phyloP scores from a whole-genome alignment of 2,329 filamentous ascomycete genomes.

The Zymoseptoria passerinii region DNA sequence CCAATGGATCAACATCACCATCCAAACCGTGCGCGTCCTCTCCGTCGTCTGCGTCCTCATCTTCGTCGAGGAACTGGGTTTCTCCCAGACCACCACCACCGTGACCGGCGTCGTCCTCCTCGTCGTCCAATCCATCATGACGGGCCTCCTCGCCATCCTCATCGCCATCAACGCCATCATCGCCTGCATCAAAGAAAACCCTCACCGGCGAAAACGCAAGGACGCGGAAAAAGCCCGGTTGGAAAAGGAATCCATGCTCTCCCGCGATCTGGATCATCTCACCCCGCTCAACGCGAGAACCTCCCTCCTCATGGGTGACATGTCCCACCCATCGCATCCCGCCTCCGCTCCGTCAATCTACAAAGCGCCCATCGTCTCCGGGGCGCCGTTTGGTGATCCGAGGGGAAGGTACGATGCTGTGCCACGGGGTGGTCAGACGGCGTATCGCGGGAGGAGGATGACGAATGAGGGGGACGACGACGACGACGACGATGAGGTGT shows the following conservation, averaged over 20 bases:
- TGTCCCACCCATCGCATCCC: conserved; percentile 13
- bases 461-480: no score
- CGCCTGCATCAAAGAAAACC: conserved; percentile 75
- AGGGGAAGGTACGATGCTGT: conserved; percentile 29
- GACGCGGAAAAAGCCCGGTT: conserved; percentile 75
- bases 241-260: conserved; percentile 28
- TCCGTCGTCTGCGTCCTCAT: conserved; percentile 84
- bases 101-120: conserved; percentile 89
- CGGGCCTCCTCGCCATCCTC: conserved; percentile 72
- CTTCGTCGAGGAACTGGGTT: conserved; percentile 87
- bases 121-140: conserved; percentile 78
- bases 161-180: conserved; percentile 85
- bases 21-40: conserved; percentile 79
- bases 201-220: conserved; percentile 80
- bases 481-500: conserved; percentile 18
- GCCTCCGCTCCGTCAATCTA: conserved; percentile 28
- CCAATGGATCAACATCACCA: conserved; percentile 88
- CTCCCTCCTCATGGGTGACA: conserved; percentile 67
- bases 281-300: conserved; percentile 83
- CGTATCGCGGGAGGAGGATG: not conserved
- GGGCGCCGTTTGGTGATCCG: conserved; percentile 21
- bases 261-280: conserved; percentile 67
- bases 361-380: conserved; percentile 26
- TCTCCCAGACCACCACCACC: conserved; percentile 86
- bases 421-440: not conserved